Percentiles rank a stretch among this genome's conserved stretches.
Evolutionary conservation across 1,139 yeast genomes (phyloP).

Genomic region (Pichia sp.): DNA sequence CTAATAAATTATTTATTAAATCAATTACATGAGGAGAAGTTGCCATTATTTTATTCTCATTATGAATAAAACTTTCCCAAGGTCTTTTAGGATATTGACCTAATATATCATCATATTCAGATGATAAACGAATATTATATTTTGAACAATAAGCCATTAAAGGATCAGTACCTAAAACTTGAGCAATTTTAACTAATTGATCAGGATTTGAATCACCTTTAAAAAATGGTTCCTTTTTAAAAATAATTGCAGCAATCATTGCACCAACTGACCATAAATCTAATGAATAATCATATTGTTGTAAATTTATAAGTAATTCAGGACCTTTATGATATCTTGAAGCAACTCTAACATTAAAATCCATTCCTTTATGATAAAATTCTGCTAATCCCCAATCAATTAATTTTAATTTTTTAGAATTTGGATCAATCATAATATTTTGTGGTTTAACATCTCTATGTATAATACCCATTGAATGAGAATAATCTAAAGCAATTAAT

Average conservation of each 20-base stretch:
- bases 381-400: conserved; percentile 99
- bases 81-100: conserved; percentile 64
- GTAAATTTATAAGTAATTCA: conserved; percentile 86
- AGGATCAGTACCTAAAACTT: conserved; percentile 88
- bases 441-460: conserved; percentile 99
- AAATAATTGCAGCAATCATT: conserved; percentile 94
- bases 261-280: conserved; percentile 98
- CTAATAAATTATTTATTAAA: conserved; percentile 71
- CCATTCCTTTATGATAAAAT: conserved; percentile 91
- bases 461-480: conserved; percentile 97
- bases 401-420: conserved; percentile 60
- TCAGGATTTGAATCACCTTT: conserved; percentile 96
- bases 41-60: conserved; percentile 64
- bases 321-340: conserved; percentile 99
- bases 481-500: conserved; percentile 82
- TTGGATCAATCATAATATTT: conserved; percentile 96
- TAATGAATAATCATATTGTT: conserved; percentile 88
- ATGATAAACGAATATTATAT: conserved; percentile 70
- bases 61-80: conserved; percentile 80
- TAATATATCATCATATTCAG: conserved; percentile 72
- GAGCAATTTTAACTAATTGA: conserved; percentile 89
- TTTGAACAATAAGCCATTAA: conserved; percentile 66
- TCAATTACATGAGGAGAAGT: conserved; percentile 67
- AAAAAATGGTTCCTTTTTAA: conserved; percentile 95
- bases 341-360: conserved; percentile 95